Evolutionary conservation across 331 rosid genomes (phyloP).

Genomic region (Quercus tomentella): DNA sequence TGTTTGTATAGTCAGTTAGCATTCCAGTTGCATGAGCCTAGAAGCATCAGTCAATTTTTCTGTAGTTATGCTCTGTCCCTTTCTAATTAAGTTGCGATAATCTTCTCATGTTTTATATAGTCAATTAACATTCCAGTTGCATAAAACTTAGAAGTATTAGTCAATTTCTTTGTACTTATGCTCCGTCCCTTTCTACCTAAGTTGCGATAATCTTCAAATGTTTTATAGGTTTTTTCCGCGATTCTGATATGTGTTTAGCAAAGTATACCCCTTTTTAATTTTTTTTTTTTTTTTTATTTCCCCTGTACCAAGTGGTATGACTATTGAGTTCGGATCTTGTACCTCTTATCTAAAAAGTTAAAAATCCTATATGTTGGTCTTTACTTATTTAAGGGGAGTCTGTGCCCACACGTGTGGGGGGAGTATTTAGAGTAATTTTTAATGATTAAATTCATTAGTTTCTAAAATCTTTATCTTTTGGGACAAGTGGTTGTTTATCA

Average conservation of each 20-base stretch:
- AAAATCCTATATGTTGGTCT: no score
- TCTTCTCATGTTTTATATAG: not conserved
- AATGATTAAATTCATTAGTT: no score
- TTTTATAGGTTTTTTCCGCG: not conserved
- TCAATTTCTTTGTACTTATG: not conserved
- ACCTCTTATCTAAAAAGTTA: no score
- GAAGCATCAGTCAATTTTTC: not conserved
- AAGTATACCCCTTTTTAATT: no score
- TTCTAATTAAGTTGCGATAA: not conserved
- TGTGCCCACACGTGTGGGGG: no score
- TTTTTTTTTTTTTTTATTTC: not conserved
- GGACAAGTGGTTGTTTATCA: no score
- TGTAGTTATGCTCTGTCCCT: not conserved
- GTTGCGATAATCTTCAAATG: not conserved
- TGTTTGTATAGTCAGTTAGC: not conserved
- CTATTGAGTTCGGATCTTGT: no score
- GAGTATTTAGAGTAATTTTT: no score
- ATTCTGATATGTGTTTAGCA: not conserved
- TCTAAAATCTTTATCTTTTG: no score
- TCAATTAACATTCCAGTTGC: slow-evolving; percentile 8
- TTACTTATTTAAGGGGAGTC: no score
- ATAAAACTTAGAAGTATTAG: not conserved
- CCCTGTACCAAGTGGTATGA: no score
- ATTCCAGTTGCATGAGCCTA: slow-evolving; percentile 7
- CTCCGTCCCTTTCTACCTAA: not conserved